Evolutionary conservation across 2,329 filamentous ascomycete species (phyloP), one percentile per base, ranked within the genome.

Genomic region (Trichophyton equinum): DNA sequence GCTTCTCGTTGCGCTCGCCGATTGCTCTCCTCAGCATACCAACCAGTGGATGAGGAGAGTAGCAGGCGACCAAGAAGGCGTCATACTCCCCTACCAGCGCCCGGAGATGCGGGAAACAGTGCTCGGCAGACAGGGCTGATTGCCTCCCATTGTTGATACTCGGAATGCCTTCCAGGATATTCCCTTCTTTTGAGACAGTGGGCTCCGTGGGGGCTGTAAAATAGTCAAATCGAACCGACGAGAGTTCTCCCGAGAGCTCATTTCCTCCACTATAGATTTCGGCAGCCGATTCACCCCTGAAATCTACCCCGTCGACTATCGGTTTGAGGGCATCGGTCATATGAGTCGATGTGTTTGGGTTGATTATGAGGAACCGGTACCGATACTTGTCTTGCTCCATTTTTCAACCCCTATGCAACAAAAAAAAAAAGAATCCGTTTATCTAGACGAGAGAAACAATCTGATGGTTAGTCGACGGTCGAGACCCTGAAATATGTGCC

Each of bases 21-120:
- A 77, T 72, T 13, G 76, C 68, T n/a, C 74, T 65, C 62, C 78
- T 79, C 9, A 95, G 75, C 57, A 79, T 72, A 0, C 78, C 72
- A 0, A 95, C 88, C 0, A 96, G 80, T 0, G 87, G 85, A 69
- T 96, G 91, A 0, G 87, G 84, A 62, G 88, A 94, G 76, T 89
- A 97, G 75, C 92, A 96, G 20, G 91, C 91, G 1, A 96, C 81
- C 0, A 96, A 80, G 64, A 95, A 85, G n/a, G 81, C 90, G 69
- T 94, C 85, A 71, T 89, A 63, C 64, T 71, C 27, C 40, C 71
- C 40, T 15, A 73, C 60, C 13, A 75, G 62, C 1, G 77, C 61
- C 27, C 75, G 70, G 4, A 88, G 70, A 62, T 83, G 77, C 0
- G 78, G 75, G 15, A 86, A 75, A 58, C 89, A 88, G 61, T 83